Percentiles rank a stretch among this genome's conserved stretches.
Conservation (phyloP, 352 stramenopile species). For the Phytophthora palmivora region DNA sequence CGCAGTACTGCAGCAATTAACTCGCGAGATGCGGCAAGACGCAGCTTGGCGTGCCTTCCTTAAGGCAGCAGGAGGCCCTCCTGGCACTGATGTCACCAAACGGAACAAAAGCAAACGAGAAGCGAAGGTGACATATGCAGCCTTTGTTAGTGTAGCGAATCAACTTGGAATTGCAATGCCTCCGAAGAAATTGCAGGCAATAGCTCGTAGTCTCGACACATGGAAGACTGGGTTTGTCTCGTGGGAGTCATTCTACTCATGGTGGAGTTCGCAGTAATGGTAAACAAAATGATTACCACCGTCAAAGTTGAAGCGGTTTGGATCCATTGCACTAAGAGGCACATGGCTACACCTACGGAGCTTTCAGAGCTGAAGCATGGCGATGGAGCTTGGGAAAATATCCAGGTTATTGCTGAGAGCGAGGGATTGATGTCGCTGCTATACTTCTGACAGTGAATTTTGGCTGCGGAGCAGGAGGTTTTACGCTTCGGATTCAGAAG, state of each 20-base stretch:
- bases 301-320: slow-evolving; percentile 13
- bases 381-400: slow-evolving; percentile 72
- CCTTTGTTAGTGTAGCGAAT: slow-evolving; percentile 54
- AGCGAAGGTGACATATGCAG: slow-evolving; percentile 48
- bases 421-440: not conserved
- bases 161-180: slow-evolving; percentile 46
- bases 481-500: slow-evolving; percentile 51
- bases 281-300: not conserved
- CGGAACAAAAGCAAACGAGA: slow-evolving; percentile 37
- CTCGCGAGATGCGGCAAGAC: slow-evolving; percentile 65
- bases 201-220: slow-evolving; percentile 53
- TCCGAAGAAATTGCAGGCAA: slow-evolving; percentile 54
- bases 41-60: slow-evolving; percentile 68
- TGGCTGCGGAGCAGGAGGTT: slow-evolving; percentile 43
- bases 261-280: slow-evolving; percentile 52
- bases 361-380: slow-evolving; percentile 49
- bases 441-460: slow-evolving; percentile 1
- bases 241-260: slow-evolving; percentile 73
- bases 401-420: slow-evolving; percentile 44
- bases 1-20: slow-evolving; percentile 68
- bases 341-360: slow-evolving; percentile 41
- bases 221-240: slow-evolving; percentile 62
- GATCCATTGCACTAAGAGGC: slow-evolving; percentile 18
- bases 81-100: slow-evolving; percentile 7
- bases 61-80: slow-evolving; percentile 17